A percentile compares a stretch with the other conserved stretches of the same genome.
Evolutionary conservation across 192 early-diverging fungal genomes (phyloP).

Genomic region (Coemansia sp.): DNA sequence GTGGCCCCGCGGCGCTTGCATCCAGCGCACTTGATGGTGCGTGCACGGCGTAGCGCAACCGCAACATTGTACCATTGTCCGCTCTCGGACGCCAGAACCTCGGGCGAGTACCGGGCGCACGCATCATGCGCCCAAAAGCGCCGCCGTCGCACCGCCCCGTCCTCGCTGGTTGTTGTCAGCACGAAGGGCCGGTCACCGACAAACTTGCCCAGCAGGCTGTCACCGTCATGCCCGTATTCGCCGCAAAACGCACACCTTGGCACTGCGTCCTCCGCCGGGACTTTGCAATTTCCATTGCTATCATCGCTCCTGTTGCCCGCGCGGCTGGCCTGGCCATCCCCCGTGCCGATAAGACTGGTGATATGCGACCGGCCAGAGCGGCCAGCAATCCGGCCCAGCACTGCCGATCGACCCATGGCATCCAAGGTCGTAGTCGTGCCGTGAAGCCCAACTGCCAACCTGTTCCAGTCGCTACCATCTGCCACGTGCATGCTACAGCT

Average conservation of each 20-base stretch:
- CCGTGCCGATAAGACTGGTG: constrained; percentile 3
- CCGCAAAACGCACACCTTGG: constrained; percentile 56
- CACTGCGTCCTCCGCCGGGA: background rate
- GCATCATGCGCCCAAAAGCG: constrained; percentile 82
- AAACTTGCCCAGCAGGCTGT: constrained; percentile 18
- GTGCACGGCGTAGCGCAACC: constrained; percentile 64
- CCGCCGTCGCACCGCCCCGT: constrained; percentile 52
- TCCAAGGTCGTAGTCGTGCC: constrained; percentile 32
- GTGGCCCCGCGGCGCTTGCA: constrained; percentile 84
- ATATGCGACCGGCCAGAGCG: constrained; percentile 11
- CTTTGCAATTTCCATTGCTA: background rate
- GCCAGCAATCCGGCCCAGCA: constrained; percentile 11
- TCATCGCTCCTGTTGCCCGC: background rate
- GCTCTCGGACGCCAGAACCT: constrained; percentile 65
- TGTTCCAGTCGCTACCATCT: constrained; percentile 17
- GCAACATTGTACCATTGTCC: constrained; percentile 85
- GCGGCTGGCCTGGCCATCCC: background rate
- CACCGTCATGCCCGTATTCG: constrained; percentile 36
- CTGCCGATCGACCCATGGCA: constrained; percentile 8
- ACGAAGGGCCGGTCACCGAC: constrained; percentile 53
- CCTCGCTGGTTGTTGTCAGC: constrained; percentile 48
- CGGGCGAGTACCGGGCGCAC: constrained; percentile 81
- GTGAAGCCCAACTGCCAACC: constrained; percentile 39
- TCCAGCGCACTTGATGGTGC: constrained; percentile 66
- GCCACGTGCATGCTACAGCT: constrained; percentile 6